Percentiles rank a stretch among this genome's conserved stretches.
These are phyloP conservation scores for Tremellales sp. DNA, from an alignment of 1,284 basidiomycete genomes.

Conservation along the genomic window DNA sequence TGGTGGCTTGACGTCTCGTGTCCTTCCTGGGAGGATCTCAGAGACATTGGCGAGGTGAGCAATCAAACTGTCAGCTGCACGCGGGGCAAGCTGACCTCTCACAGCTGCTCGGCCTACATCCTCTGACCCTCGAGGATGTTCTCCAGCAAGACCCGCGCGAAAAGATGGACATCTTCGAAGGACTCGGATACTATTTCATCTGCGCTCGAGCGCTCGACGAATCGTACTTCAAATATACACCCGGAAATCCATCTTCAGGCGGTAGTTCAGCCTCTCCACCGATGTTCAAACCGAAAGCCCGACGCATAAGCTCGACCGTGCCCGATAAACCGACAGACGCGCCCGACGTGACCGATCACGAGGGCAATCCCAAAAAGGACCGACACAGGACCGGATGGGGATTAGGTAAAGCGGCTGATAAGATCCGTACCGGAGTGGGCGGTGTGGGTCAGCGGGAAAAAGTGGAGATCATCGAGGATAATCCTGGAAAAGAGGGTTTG, in stretches of 20 bases:
- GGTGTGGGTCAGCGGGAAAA: conserved; percentile 43
- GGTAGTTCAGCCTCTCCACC: background rate
- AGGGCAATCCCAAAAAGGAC: conserved; percentile 20
- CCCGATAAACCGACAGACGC: background rate
- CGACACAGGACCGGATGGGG: conserved; percentile 34
- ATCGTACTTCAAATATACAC: conserved; percentile 56
- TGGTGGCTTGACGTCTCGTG: conserved; percentile 94
- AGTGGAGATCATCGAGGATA: conserved; percentile 56
- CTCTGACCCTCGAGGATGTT: conserved; percentile 91
- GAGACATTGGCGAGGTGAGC: conserved; percentile 74
- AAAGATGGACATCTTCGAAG: conserved; percentile 84
- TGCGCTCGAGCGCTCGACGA: conserved; percentile 81
- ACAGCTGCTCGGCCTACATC: conserved; percentile 82
- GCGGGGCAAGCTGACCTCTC: too few species aligned
- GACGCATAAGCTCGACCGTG: background rate
- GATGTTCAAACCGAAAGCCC: background rate
- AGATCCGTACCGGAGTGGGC: conserved; percentile 17
- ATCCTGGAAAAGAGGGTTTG: conserved; percentile 56
- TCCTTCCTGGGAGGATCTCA: conserved; percentile 85
- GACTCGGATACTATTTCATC: conserved; percentile 89
- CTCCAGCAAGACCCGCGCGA: conserved; percentile 90
- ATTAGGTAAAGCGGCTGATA: conserved; percentile 25
- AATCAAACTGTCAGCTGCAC: conserved; percentile 3
- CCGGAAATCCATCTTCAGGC: conserved; percentile 23
- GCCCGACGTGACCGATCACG: conserved; percentile 1